Evolutionary conservation across 2,329 filamentous ascomycete genomes (phyloP), one percentile per base, ranked within the genome.

Genomic region (Pleurostoma richardsiae): DNA sequence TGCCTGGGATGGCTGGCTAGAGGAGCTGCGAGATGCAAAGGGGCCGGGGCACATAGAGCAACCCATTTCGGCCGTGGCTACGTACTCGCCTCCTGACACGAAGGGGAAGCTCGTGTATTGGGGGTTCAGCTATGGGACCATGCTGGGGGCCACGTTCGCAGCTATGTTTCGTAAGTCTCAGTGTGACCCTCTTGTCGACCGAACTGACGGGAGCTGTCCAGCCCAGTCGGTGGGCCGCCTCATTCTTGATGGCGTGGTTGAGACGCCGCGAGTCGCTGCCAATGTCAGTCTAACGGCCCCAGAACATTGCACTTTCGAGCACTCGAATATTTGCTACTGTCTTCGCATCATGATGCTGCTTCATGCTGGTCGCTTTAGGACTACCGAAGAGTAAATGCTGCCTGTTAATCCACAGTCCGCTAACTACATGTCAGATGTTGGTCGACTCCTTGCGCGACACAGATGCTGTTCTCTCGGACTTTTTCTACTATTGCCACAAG

Each of bases 101-200:
- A 36, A 36, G n/a, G 33, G 33, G 8, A 36, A 36, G n/a, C 33
- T 36, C 8, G 33, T 36, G n/a, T 74, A 70, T 53, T 67, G 62
- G 57, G 74, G 73, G 4, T 65, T 74, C 46, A 71, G 67, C 5
- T 77, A 77, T 44, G 75, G 75, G 1, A 71, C 73, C 0, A 63
- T 69, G 30, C 59, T 69, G 0, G 68, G 68, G 2, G 58, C 62
- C 43, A 68, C 66, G 1, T 71, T 67, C 43, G 66, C 67, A 11
- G 61, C 64, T 0, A 63, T 71, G 61, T 70, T 64, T 46, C 68
- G 66, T 5, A 58, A 63, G 19, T 51, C 58, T 59, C 0, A 56
- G 61, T n/a, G 52, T 69, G 38, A 57, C 66, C 5, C 55, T 77
- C 19, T 19, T 19, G 2, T 19, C 19, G 19, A 19, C 19, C 19